Base-by-base conservation (phyloP, 1,139 yeast species). In the Pneumocystis murina region DNA sequence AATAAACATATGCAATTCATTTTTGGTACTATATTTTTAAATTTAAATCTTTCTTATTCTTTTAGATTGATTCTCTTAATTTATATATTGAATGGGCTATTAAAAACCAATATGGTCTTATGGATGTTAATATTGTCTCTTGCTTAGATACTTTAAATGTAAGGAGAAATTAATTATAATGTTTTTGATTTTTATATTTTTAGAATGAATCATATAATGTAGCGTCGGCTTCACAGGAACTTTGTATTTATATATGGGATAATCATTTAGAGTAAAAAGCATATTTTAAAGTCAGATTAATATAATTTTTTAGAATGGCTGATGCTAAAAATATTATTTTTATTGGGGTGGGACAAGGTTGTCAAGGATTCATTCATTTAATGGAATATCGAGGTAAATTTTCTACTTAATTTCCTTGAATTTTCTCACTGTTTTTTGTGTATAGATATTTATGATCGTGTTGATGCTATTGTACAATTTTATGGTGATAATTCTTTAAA, bases 281-380 rank as follows among this genome's bases (percentile, higher is more conserved):
- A 48, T n/a, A 35, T 59, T 24, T 58, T n/a, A 33, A 35, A 28
- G 10, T 8, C 10, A 36, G 33, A 12, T 62, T 87, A 24, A 48
- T 10, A 24, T 41, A 24, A 24, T 24, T 24, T 43, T 48, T 24
- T 85, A 72, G 88, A 88, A 64, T 69, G 58, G 62, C 70, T 71
- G 80, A 82, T 64, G 82, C 88, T 62, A 78, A 82, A 61, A 87
- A 87, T 68, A 73, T 94, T 62, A 85, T 89, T 0, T 84, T 92
- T 71, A 80, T 91, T 54, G 97, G 97, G 1, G 82, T 87, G 67
- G 98, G 98, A 57, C 95, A 89, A 67, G 84, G 97, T 0, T 87
- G 88, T 71, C 85, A 88, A 63, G 88, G 96, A 0, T 81, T 91
- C 59, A 94, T 91, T 1, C 95, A 91, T 74, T 76, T 92, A 40